A percentile compares a stretch with the other conserved stretches of the same genome.
phyloP scores from a whole-genome alignment of 768 basidiomycete genomes.

The Boletellus ananas region DNA sequence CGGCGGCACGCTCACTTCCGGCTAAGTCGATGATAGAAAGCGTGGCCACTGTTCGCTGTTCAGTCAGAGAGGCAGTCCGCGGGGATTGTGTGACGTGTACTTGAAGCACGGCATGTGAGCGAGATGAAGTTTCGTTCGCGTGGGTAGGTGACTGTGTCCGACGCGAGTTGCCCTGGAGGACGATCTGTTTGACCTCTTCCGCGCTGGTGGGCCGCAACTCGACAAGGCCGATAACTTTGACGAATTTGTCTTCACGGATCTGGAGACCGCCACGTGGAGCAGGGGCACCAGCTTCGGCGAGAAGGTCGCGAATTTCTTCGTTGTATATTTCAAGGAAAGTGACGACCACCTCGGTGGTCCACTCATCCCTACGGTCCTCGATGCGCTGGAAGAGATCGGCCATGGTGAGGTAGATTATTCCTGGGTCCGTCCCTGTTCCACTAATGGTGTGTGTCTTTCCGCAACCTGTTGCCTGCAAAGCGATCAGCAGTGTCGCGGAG shows the following conservation, averaged over 20 bases:
- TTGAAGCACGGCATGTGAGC: slow-evolving; percentile 96
- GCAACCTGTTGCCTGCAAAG: slow-evolving; percentile 92
- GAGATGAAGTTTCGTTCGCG: slow-evolving; percentile 94
- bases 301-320: slow-evolving; percentile 95
- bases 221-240: slow-evolving; percentile 83
- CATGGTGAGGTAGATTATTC: slow-evolving; percentile 96
- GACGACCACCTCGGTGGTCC: slow-evolving; percentile 83
- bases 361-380: slow-evolving; percentile 80
- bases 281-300: slow-evolving; percentile 63
- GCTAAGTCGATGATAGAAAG: slow-evolving; percentile 98
- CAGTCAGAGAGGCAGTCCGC: slow-evolving; percentile 78
- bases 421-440: slow-evolving; percentile 81
- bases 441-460: slow-evolving; percentile 99
- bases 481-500: slow-evolving; percentile 9
- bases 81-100: slow-evolving; percentile 89
- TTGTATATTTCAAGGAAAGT: slow-evolving; percentile 99
- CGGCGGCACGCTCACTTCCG: slow-evolving; percentile 94
- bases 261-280: slow-evolving; percentile 81
- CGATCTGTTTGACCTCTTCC: slow-evolving; percentile 92
- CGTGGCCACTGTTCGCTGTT: slow-evolving; percentile 80
- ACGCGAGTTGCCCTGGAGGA: slow-evolving; percentile 81
- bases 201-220: slow-evolving; percentile 79
- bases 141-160: slow-evolving; percentile 93
- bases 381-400: slow-evolving; percentile 93
- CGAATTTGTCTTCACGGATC: slow-evolving; percentile 91